phyloP scores from a whole-genome alignment of 176 grass and related monocot genomes.

The Aegilops speltoides region DNA sequence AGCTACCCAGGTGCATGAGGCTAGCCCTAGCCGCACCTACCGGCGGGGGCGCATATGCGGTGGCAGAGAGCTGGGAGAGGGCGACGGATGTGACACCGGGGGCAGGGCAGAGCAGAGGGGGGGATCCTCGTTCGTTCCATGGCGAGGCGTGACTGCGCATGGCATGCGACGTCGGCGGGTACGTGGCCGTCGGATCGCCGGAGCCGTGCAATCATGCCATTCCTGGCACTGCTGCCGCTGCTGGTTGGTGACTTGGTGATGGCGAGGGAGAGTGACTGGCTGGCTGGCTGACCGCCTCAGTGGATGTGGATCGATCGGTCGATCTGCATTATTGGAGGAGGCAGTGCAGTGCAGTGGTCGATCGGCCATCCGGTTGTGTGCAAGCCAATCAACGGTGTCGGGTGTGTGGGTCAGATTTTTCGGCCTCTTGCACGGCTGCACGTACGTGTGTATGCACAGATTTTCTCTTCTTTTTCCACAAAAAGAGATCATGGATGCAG shows the following conservation, averaged over 20 bases:
- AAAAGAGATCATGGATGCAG: too few relatives aligned
- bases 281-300: neutral
- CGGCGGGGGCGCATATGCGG: neutral
- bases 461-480: too few relatives aligned
- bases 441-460: too few relatives aligned
- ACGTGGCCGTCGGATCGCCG: neutral
- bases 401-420: too few relatives aligned
- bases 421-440: too few relatives aligned
- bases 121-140: neutral
- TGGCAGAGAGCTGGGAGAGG: neutral
- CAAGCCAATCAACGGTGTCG: too few relatives aligned
- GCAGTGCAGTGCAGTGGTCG: too few relatives aligned
- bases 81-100: neutral
- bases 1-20: neutral
- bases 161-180: neutral
- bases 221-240: neutral
- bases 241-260: neutral
- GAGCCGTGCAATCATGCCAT: neutral
- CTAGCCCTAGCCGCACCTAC: neutral
- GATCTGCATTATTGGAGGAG: conserved; percentile 13
- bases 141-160: conserved; percentile 35
- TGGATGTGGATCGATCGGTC: neutral
- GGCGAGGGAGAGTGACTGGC: neutral
- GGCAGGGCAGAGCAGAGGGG: neutral
- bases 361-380: neutral